Base-by-base conservation (phyloP, 805 yeast genomes). In the Tetrapisispora taiwanensis region DNA sequence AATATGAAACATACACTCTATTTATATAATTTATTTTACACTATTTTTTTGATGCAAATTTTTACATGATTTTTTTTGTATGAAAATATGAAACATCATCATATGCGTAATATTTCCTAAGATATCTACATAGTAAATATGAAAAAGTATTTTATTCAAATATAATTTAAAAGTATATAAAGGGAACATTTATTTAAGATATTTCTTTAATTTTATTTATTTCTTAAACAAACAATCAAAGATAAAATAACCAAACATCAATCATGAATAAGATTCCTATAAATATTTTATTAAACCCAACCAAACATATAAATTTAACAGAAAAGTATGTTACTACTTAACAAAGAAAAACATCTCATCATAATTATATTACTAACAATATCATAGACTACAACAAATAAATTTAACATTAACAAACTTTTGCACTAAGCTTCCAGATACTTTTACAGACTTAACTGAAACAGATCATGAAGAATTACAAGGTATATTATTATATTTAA, bases 191-290 rank as follows among this genome's bases (percentile, higher is more conserved):
- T 22, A 22, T 22, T 22, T 22, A 22, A 6, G 5, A 22, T 22
- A 22, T 6, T 8, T 22, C 8, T 22, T 22, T 22, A 22, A 6
- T 22, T 6, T 22, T 22, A 22, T 22, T 22, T 22, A 22, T 22
- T 22, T 22, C 26, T 33, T 34, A 8, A 19, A 19, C 18, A 19
- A 10, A 7, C 4, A 10, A 10, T 22, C 30, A 22, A 14, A 36
- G 22, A 22, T 24, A 22, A 36, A 14, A 26, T n/a, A 12, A 26
- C 24, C 20, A 26, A 26, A 26, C 9, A 26, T 15, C 10, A 36
- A 36, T 15, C 9, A 53, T 53, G 56, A 50, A 48, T 36, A 50
- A 45, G 39, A 53, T 56, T 15, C 50, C 52, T 8, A 54, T 56
- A 7, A 39, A 46, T 19, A 42, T 41, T 6, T 46, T 56, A 30